phyloP scores from a whole-genome alignment of 352 stramenopile species.

The Globisporangium cylindrosporum region DNA sequence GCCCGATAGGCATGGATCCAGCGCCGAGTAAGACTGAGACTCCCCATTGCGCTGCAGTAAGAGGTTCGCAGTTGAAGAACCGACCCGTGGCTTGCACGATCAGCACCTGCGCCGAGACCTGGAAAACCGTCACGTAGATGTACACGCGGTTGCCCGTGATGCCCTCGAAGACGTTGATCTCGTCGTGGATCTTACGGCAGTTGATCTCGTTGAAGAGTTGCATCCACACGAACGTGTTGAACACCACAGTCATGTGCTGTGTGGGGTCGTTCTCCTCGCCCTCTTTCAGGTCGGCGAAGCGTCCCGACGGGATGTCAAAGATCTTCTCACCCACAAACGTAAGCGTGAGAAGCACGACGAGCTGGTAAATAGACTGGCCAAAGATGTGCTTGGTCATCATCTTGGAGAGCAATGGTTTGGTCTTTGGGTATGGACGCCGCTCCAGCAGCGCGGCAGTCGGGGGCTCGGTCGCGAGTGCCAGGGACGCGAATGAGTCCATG shows the following conservation, averaged over 20 bases:
- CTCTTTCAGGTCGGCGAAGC: conserved; percentile 33
- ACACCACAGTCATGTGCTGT: conserved; percentile 94
- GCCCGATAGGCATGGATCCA: conserved; percentile 42
- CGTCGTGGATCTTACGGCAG: conserved; percentile 80
- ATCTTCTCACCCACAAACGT: conserved; percentile 75
- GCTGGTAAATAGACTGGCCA: conserved; percentile 90
- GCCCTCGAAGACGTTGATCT: conserved; percentile 93
- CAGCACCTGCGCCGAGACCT: conserved; percentile 91
- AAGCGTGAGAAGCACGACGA: conserved; percentile 86
- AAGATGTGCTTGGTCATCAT: conserved; percentile 96
- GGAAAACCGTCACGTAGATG: conserved; percentile 88
- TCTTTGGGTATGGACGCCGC: conserved; percentile 90
- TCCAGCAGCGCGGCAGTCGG: conserved; percentile 90
- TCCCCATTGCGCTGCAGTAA: conserved; percentile 47
- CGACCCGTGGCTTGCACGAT: conserved; percentile 93
- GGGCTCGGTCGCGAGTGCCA: conserved; percentile 94
- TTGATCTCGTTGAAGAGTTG: conserved; percentile 93
- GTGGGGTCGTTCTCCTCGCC: conserved; percentile 47
- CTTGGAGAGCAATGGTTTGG: conserved; percentile 91
- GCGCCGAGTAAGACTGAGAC: conserved; percentile 54
- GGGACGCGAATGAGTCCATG: conserved; percentile 97
- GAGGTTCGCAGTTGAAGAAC: conserved; percentile 60
- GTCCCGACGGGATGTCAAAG: conserved; percentile 43
- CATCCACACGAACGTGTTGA: conserved; percentile 97
- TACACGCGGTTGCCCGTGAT: conserved; percentile 92